A percentile compares a stretch with the other conserved stretches of the same genome.
phyloP scores from a whole-genome alignment of 306 rosid species.

The Pachyrhizus erosus region DNA sequence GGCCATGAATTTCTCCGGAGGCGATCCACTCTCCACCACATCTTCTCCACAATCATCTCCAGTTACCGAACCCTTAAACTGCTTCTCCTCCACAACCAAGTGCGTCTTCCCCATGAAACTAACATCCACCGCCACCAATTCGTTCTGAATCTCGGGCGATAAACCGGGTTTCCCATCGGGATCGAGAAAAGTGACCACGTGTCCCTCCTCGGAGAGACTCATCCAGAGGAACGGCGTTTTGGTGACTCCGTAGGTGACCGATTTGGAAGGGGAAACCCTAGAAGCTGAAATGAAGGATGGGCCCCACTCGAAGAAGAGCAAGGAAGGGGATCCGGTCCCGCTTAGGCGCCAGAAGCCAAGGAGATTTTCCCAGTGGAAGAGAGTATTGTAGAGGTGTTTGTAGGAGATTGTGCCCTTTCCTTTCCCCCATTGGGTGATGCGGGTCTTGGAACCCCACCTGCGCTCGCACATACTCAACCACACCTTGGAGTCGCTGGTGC shows the following conservation, averaged over 20 bases:
- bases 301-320: conserved; percentile 93
- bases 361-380: conserved; percentile 71
- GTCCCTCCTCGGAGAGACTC: conserved; percentile 74
- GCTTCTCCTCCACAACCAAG: conserved; percentile 79
- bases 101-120: conserved; percentile 83
- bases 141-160: conserved; percentile 37
- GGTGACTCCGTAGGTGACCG: conserved; percentile 59
- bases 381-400: conserved; percentile 69
- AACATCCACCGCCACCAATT: conserved; percentile 65
- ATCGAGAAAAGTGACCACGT: conserved; percentile 58
- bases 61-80: conserved; percentile 51
- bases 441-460: conserved; percentile 85
- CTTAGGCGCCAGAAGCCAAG: conserved; percentile 96
- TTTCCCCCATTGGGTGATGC: conserved; percentile 70
- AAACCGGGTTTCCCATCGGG: conserved; percentile 53
- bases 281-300: conserved; percentile 62
- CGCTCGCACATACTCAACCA: conserved; percentile 90
- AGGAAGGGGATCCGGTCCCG: conserved; percentile 56
- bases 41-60: conserved; percentile 57
- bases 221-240: conserved; percentile 74
- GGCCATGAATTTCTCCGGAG: conserved; percentile 67
- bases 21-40: conserved; percentile 64
- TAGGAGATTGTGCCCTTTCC: conserved; percentile 60
- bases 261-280: conserved; percentile 73
- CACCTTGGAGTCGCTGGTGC: conserved; percentile 63